These are phyloP conservation scores for Hortaea werneckii DNA, from an alignment of 2,329 filamentous ascomycete genomes.

Conservation along the genomic window DNA sequence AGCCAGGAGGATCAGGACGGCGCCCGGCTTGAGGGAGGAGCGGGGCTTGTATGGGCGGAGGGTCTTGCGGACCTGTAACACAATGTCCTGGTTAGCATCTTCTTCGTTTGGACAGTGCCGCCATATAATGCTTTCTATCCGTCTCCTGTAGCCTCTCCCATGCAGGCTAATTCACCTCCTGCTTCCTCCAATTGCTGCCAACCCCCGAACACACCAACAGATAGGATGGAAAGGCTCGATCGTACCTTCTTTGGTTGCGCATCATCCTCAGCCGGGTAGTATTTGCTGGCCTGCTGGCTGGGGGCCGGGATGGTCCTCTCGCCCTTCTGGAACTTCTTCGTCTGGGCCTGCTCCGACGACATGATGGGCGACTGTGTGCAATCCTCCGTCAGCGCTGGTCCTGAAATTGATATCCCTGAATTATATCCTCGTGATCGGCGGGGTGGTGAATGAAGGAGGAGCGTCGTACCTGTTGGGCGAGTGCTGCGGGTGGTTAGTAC, in stretches of 20 bases:
- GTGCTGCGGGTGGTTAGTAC: neutral
- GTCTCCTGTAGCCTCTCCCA: too few relatives aligned
- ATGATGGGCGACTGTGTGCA: constrained; percentile 16
- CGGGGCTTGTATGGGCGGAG: constrained; percentile 80
- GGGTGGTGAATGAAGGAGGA: neutral
- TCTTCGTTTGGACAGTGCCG: neutral
- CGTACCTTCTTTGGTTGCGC: constrained; percentile 87
- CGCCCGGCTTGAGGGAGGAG: constrained; percentile 82
- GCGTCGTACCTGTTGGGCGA: neutral
- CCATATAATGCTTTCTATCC: too few relatives aligned
- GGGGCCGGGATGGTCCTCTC: constrained; percentile 80
- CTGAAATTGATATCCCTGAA: too few relatives aligned
- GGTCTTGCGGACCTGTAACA: constrained; percentile 78
- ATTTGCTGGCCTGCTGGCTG: constrained; percentile 93
- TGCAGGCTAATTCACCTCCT: neutral
- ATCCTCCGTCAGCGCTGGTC: neutral
- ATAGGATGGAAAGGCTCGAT: constrained; percentile 23
- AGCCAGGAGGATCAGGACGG: constrained; percentile 96
- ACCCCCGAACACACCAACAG: neutral
- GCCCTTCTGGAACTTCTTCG: constrained; percentile 97
- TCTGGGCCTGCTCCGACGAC: constrained; percentile 35
- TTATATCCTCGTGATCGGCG: too few relatives aligned
- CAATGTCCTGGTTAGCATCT: constrained; percentile 1
- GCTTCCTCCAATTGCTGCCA: neutral
- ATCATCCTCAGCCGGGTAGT: constrained; percentile 95